Evolutionary conservation across 495 filamentous ascomycete genomes (phyloP).

Genomic region (Chaetomium cochliodes): DNA sequence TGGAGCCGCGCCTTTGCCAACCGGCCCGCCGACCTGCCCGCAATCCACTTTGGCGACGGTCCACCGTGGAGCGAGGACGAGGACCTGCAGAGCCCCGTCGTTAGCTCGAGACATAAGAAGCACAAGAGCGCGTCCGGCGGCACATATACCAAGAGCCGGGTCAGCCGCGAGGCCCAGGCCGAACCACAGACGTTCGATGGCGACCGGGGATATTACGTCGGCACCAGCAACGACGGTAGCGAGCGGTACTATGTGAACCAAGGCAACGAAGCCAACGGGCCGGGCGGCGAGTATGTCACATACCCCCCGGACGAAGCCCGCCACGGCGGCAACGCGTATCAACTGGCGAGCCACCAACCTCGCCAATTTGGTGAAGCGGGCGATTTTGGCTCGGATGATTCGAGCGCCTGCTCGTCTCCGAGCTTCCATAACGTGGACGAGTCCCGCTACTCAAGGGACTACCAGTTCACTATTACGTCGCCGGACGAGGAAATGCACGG

Average conservation of each 20-base stretch:
- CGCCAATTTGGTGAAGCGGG: constrained; percentile 59
- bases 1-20: constrained; percentile 47
- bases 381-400: constrained; percentile 59
- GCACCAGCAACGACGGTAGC: constrained; percentile 68
- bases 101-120: constrained; percentile 75
- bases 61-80: constrained; percentile 98
- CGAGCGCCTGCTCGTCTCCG: constrained; percentile 53
- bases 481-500: constrained; percentile 98
- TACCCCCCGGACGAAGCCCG: constrained; percentile 66
- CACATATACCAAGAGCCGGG: constrained; percentile 45
- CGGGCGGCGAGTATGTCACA: constrained; percentile 76
- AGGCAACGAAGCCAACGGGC: constrained; percentile 65
- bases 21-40: constrained; percentile 65
- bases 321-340: constrained; percentile 50
- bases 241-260: constrained; percentile 76
- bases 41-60: constrained; percentile 85
- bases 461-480: constrained; percentile 91
- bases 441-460: constrained; percentile 79
- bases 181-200: constrained; percentile 45
- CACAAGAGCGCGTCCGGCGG: constrained; percentile 66
- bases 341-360: constrained; percentile 42
- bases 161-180: constrained; percentile 30
- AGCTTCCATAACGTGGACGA: constrained; percentile 52
- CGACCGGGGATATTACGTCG: constrained; percentile 64
- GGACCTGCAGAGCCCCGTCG: constrained; percentile 86